Percentiles rank a stretch among this genome's conserved stretches.
Conservation (phyloP, 148 eudicot species). For the Rhododendron henanense region DNA sequence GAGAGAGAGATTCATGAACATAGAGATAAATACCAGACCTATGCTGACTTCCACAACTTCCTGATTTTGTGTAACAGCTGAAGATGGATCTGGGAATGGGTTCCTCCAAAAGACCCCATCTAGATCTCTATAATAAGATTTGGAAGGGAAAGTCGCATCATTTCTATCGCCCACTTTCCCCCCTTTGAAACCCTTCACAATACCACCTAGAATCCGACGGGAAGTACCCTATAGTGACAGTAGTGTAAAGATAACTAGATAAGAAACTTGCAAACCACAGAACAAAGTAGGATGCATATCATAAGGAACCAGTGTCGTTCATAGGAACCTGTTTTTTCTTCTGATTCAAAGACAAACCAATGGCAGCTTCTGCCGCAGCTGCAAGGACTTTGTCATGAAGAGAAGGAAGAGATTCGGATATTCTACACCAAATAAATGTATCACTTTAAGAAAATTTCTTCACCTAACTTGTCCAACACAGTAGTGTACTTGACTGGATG, state of each 20-base stretch:
- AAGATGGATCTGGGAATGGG: slow-evolving; percentile 34
- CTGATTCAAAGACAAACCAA: slow-evolving; percentile 33
- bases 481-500: neutral
- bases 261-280: slow-evolving; percentile 8
- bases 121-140: slow-evolving; percentile 39
- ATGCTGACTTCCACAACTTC: slow-evolving; percentile 50
- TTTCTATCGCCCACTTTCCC: slow-evolving; percentile 30
- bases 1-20: neutral
- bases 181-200: slow-evolving; percentile 59
- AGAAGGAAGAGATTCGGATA: slow-evolving; percentile 53
- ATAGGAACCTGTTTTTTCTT: slow-evolving; percentile 58
- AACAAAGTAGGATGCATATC: neutral
- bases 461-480: neutral
- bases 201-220: slow-evolving; percentile 48
- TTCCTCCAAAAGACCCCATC: slow-evolving; percentile 44
- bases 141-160: slow-evolving; percentile 18
- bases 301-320: neutral
- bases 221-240: slow-evolving; percentile 37
- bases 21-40: slow-evolving; percentile 38
- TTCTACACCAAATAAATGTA: slow-evolving; percentile 29
- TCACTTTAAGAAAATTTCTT: neutral
- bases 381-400: slow-evolving; percentile 88
- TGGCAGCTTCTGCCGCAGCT: slow-evolving; percentile 72
- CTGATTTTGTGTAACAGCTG: slow-evolving; percentile 20
- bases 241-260: slow-evolving; percentile 12